Conservation (phyloP, 2,329 filamentous ascomycete species). For the Pleoardoris graminearum region DNA sequence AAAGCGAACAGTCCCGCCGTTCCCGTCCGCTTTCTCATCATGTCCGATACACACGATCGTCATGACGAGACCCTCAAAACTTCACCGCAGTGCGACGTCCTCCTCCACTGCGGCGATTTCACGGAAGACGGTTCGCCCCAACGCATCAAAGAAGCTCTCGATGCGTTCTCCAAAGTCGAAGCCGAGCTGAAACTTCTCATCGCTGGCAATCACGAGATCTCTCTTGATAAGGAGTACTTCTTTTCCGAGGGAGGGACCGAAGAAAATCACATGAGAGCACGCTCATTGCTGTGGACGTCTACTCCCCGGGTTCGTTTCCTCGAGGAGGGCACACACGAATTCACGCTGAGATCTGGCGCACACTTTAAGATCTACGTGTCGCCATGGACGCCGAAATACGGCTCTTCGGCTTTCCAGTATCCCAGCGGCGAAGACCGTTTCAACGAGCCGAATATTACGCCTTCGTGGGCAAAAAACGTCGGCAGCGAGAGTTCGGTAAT, state of each 20-base stretch:
- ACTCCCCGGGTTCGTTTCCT: constrained; percentile 55
- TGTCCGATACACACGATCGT: constrained; percentile 44
- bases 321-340: constrained; percentile 54
- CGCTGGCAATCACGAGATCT: constrained; percentile 64
- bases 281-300: constrained; percentile 36
- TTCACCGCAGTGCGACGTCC: constrained; percentile 55
- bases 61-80: constrained; percentile 38
- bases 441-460: constrained; percentile 42
- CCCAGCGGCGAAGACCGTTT: constrained; percentile 54
- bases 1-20: background rate
- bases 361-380: constrained; percentile 56
- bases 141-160: constrained; percentile 52
- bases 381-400: constrained; percentile 58
- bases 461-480: constrained; percentile 24
- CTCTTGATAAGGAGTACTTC: constrained; percentile 52
- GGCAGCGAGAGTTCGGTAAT: constrained; percentile 26
- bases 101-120: constrained; percentile 62
- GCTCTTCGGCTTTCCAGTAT: constrained; percentile 59
- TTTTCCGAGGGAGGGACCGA: constrained; percentile 34
- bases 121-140: constrained; percentile 53
- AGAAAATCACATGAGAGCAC: constrained; percentile 11
- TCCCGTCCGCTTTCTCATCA: constrained; percentile 39
- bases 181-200: constrained; percentile 64
- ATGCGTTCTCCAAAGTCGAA: constrained; percentile 51
- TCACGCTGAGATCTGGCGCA: constrained; percentile 54